Evolutionary conservation across 1,284 basidiomycete genomes (phyloP).

Genomic region (Puccinia coronata): DNA sequence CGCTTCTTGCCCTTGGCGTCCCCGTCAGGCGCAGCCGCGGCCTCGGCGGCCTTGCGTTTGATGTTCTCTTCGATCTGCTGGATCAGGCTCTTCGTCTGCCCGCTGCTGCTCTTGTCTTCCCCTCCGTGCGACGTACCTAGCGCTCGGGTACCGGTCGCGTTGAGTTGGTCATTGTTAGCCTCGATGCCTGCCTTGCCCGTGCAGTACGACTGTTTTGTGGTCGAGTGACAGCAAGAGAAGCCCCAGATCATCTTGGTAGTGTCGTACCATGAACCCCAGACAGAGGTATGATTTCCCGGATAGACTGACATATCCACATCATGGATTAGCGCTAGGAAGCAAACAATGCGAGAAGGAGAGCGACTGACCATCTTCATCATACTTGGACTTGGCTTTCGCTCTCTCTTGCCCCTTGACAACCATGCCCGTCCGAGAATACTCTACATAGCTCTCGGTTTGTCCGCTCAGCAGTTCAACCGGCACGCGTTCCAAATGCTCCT

Average conservation of each 20-base stretch:
- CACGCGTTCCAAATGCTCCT: slow-evolving; percentile 81
- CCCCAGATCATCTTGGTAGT: slow-evolving; percentile 76
- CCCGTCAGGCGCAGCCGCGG: neutral
- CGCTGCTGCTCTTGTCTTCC: neutral
- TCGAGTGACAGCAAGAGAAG: slow-evolving; percentile 90
- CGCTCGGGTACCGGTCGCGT: slow-evolving; percentile 69
- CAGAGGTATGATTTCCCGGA: slow-evolving; percentile 85
- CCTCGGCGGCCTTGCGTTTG: slow-evolving; percentile 49
- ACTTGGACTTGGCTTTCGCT: slow-evolving; percentile 81
- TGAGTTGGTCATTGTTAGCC: slow-evolving; percentile 67
- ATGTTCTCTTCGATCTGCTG: slow-evolving; percentile 58
- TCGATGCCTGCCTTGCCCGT: slow-evolving; percentile 83
- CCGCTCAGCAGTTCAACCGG: slow-evolving; percentile 87
- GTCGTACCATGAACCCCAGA: slow-evolving; percentile 97
- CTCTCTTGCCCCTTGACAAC: slow-evolving; percentile 88
- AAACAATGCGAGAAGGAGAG: neutral
- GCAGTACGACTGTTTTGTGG: slow-evolving; percentile 84
- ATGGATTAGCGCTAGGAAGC: slow-evolving; percentile 15
- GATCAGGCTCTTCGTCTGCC: slow-evolving; percentile 56
- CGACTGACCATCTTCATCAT: slow-evolving; percentile 83
- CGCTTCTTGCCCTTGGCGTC: slow-evolving; percentile 43
- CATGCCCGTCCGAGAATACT: slow-evolving; percentile 89
- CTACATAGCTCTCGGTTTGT: slow-evolving; percentile 95
- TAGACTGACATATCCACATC: slow-evolving; percentile 64
- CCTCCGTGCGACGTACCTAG: slow-evolving; percentile 58